Evolutionary conservation across 2,329 filamentous ascomycete genomes (phyloP), one percentile per base, ranked within the genome.

Genomic region (Chrysosporium keratinophilum): DNA sequence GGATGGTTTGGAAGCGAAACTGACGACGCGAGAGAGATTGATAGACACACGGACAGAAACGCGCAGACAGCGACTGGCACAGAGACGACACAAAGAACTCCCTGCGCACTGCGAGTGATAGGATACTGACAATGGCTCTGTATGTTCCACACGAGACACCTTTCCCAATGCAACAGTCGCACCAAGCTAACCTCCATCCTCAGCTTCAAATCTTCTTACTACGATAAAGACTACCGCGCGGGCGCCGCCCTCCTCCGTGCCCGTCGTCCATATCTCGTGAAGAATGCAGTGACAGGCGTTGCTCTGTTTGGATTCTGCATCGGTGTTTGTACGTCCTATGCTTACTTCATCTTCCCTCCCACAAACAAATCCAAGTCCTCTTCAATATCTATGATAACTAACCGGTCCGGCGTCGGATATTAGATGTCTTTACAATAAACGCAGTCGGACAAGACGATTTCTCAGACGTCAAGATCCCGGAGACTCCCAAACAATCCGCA

Each of bases 391-490:
- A 11, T 7, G 28, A 7, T 34, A 19, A 14, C 50, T 52, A 35
- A 41, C 37, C 11, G 46, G 1, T 47, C 33, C 20, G 37, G 39
- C 37, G 34, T 23, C 46, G 34, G 56, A 86, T 40, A 28, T 35
- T 42, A 52, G 84, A 87, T 66, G 73, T 78, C 52, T 87, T 80
- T 68, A 87, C 84, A 41, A 85, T 98, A 67, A 80, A 77, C 60
- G 88, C 88, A 52, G 87, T 98, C 65, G 88, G 91, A 42, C 93
- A 97, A 72, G 93, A 97, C 70, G 88, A 96, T 61, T 98, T 98
- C 74, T 87, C 90, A 55, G 93, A 98, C 67, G 90, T 97, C 63
- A 84, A 88, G 67, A 84, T 97, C 37, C 93, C 93, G 28, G 86
- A 88, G 67, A 76, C 79, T 50, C 84, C 87, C n/a, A 48, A 17